A percentile compares a stretch with the other conserved stretches of the same genome.
Evolutionary conservation across 2,329 filamentous ascomycete genomes (phyloP).

Genomic region (Trichoderma sp.): DNA sequence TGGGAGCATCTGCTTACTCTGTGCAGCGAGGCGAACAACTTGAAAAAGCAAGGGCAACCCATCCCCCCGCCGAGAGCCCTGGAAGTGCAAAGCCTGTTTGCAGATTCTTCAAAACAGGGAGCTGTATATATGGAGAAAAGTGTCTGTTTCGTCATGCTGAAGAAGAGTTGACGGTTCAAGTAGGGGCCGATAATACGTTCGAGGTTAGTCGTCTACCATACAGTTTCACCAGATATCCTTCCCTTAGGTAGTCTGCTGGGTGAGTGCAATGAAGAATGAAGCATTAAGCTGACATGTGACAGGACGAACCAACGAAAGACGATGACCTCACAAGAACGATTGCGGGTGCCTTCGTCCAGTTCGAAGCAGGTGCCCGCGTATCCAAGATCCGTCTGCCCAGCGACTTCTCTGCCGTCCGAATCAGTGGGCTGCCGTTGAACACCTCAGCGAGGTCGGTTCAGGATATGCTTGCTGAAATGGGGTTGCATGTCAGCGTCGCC

Average conservation of each 20-base stretch:
- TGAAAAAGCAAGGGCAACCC: not conserved
- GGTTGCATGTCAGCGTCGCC: not conserved
- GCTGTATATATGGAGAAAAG: slow-evolving; percentile 1
- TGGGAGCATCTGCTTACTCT: not conserved
- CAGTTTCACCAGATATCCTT: not conserved
- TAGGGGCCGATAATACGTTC: not conserved
- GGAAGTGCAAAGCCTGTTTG: not conserved
- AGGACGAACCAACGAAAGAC: not conserved
- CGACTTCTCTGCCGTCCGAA: slow-evolving; percentile 38
- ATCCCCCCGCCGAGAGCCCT: not conserved
- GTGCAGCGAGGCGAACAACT: not conserved
- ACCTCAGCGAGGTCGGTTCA: slow-evolving; percentile 19
- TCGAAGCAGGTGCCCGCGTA: slow-evolving; percentile 34
- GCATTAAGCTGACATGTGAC: not conserved
- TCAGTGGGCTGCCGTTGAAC: slow-evolving; percentile 29
- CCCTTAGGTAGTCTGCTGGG: accelerated
- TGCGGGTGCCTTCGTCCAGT: slow-evolving; percentile 31
- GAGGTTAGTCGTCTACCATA: not conserved
- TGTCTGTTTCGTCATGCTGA: not conserved
- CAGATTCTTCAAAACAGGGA: not conserved
- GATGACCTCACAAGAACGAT: not conserved
- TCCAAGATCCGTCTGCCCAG: slow-evolving; percentile 31
- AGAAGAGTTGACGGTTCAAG: not conserved
- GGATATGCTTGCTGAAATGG: not conserved
- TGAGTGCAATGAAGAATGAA: not conserved